Percentiles rank a stretch among this genome's conserved stretches.
phyloP scores from a whole-genome alignment of 306 rosid genomes.

The barrel medic (Medicago truncatula) region DNA sequence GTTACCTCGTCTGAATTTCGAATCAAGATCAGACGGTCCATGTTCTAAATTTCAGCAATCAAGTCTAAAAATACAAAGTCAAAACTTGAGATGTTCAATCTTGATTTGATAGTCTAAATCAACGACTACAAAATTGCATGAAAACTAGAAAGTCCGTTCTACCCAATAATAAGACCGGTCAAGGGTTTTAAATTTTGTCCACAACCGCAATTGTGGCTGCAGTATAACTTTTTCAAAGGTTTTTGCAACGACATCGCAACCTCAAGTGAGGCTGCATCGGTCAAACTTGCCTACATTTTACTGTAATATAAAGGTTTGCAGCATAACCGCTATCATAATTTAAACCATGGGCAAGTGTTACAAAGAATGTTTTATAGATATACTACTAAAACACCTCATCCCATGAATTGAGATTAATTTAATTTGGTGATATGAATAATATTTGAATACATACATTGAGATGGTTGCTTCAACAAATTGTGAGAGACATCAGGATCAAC shows the following conservation, averaged over 20 bases:
- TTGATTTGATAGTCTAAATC: neutral
- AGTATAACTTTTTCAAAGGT: too few relatives aligned
- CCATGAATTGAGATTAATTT: conserved; percentile 1
- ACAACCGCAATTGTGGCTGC: too few relatives aligned
- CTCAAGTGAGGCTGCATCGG: neutral
- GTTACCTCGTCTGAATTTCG: neutral
- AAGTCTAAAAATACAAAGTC: neutral
- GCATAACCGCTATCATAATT: neutral
- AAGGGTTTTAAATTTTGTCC: neutral
- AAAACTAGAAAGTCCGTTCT: neutral
- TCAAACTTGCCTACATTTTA: too few relatives aligned
- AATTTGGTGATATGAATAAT: neutral
- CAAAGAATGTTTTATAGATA: neutral
- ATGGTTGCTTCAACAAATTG: conserved; percentile 41
- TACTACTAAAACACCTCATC: neutral
- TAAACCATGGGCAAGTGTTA: neutral
- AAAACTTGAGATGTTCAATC: neutral
- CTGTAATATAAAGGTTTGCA: neutral
- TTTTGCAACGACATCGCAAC: too few relatives aligned
- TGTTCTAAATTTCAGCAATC: neutral
- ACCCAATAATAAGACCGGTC: neutral
- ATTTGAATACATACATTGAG: conserved; percentile 45
- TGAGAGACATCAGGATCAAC: conserved; percentile 48
- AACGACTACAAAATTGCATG: neutral
- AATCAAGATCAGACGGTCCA: neutral